Conservation (phyloP, 768 basidiomycete species). For the Phaffia australis region DNA sequence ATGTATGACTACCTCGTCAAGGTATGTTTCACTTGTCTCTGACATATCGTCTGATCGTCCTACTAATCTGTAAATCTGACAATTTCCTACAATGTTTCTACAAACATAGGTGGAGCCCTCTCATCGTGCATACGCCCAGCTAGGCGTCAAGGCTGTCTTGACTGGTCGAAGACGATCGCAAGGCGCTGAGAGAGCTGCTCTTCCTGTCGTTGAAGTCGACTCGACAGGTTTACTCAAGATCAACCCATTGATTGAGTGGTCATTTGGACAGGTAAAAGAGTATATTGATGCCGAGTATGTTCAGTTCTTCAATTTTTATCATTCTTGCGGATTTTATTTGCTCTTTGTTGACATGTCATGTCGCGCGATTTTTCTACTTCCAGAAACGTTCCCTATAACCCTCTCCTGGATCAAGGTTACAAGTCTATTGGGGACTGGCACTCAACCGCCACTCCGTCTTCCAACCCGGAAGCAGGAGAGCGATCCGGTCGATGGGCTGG, state of each 20-base stretch:
- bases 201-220: constrained; percentile 83
- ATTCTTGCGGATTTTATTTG: not conserved
- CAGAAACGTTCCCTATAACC: constrained; percentile 70
- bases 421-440: constrained; percentile 97
- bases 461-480: constrained; percentile 56
- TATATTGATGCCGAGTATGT: constrained; percentile 61
- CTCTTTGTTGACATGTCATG: not conserved
- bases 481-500: constrained; percentile 87
- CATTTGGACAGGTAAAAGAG: constrained; percentile 67
- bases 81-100: not conserved
- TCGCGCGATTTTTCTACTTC: not conserved
- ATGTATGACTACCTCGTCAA: constrained; percentile 87
- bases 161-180: constrained; percentile 92
- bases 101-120: constrained; percentile 74
- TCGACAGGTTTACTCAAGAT: constrained; percentile 81
- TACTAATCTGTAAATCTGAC: not conserved
- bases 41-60: not conserved
- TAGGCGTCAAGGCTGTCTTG: constrained; percentile 73
- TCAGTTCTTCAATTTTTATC: not conserved
- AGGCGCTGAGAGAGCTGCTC: constrained; percentile 71
- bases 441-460: constrained; percentile 52
- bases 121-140: constrained; percentile 66
- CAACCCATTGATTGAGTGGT: constrained; percentile 86
- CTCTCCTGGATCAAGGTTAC: constrained; percentile 79
- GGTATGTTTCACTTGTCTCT: constrained; percentile 41